A percentile compares a stretch with the other conserved stretches of the same genome.
These are phyloP conservation scores for Nevesoporus exiguus DNA, from an alignment of 768 basidiomycete genomes.

Conservation along the genomic window DNA sequence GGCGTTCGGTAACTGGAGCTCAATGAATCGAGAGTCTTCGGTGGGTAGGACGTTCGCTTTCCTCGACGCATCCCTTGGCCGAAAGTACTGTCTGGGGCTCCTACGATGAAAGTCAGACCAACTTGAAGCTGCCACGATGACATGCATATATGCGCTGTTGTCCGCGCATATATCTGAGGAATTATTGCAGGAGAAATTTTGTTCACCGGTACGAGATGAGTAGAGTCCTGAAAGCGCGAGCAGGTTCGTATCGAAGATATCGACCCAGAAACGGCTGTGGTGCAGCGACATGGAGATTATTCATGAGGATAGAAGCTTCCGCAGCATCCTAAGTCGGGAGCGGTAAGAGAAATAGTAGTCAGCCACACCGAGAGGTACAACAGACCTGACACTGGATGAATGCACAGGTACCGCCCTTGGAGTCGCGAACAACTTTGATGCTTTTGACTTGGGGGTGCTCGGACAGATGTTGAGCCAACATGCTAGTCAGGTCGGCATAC, in stretches of 20 bases:
- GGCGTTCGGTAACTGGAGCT: conserved; percentile 51
- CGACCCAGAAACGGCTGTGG: conserved; percentile 71
- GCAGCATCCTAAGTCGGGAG: conserved; percentile 44
- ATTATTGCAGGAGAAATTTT: neutral
- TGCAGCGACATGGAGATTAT: conserved; percentile 50
- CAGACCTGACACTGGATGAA: conserved; percentile 83
- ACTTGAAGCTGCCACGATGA: neutral
- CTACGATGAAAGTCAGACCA: conserved; percentile 11
- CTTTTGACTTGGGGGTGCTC: conserved; percentile 61
- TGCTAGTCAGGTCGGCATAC: conserved; percentile 53
- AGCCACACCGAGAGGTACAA: neutral
- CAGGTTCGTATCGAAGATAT: conserved; percentile 71
- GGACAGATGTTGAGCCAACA: conserved; percentile 65
- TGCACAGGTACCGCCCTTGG: conserved; percentile 75
- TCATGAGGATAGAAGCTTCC: conserved; percentile 56
- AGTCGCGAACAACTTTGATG: conserved; percentile 70
- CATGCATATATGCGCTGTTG: conserved; percentile 22
- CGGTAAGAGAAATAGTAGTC: neutral
- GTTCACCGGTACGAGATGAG: conserved; percentile 71
- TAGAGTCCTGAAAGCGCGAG: conserved; percentile 70
- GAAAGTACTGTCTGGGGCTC: conserved; percentile 23
- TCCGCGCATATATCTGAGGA: conserved; percentile 13
- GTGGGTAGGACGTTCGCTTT: conserved; percentile 11
- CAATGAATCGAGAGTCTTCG: conserved; percentile 30
- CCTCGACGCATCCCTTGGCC: conserved; percentile 14